Conservation (phyloP, 2,329 filamentous ascomycete species). For the Pseudogymnoascus sp. region DNA sequence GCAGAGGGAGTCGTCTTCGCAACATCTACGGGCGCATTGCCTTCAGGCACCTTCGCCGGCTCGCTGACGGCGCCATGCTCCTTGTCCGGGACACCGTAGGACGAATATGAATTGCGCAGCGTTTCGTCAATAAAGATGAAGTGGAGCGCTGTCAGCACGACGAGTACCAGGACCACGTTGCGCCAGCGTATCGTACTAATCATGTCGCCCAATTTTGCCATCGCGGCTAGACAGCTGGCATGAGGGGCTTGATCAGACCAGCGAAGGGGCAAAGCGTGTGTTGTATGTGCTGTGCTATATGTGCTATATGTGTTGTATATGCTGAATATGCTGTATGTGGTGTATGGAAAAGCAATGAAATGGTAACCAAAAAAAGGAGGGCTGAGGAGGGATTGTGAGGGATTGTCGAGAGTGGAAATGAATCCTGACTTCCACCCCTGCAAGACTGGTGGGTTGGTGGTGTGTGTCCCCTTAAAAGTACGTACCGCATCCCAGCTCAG, state of each 20-base stretch:
- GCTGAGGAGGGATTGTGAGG: neutral
- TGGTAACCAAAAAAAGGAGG: neutral
- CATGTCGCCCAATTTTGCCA: conserved; percentile 4
- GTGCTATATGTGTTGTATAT: neutral
- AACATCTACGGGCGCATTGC: conserved; percentile 1
- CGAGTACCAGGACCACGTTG: neutral
- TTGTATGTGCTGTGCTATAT: neutral
- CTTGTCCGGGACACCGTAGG: neutral
- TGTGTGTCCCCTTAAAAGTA: neutral
- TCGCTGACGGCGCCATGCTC: neutral
- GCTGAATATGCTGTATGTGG: neutral
- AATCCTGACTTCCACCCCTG: neutral
- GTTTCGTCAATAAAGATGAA: conserved; percentile 6
- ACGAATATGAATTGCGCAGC: conserved; percentile 4
- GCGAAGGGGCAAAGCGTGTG: neutral
- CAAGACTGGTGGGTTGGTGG: neutral
- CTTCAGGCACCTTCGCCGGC: neutral
- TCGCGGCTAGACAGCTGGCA: neutral
- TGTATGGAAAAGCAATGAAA: neutral
- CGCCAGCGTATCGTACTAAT: conserved; percentile 5
- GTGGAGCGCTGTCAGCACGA: conserved; percentile 5
- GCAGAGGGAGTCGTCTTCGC: neutral
- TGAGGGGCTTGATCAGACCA: neutral
- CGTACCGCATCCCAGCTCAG: neutral
- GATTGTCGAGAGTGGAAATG: neutral